Conservation (phyloP, 140 eudicot species). For the Ambrosia hybrid region DNA sequence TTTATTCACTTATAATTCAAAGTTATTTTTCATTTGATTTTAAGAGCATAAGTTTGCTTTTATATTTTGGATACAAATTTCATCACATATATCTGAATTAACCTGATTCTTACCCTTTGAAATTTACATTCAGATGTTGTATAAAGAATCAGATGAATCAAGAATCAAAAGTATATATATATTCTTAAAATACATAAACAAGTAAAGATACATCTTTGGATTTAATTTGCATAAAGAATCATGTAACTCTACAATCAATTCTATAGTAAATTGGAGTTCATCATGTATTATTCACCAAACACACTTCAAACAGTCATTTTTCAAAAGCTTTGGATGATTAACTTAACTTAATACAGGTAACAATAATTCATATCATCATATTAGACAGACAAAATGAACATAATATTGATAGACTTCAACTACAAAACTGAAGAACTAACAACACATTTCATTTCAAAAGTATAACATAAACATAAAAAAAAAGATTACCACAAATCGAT, state of each 20-base stretch:
- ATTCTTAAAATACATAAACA: neutral
- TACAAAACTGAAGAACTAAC: conserved; percentile 36
- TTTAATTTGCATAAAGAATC: neutral
- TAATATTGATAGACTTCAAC: conserved; percentile 12
- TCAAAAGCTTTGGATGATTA: neutral
- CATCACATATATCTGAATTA: no score
- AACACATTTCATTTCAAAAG: conserved; percentile 34
- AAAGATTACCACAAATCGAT: conserved; percentile 41
- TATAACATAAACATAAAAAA: conserved; percentile 18
- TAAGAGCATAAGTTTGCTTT: no score
- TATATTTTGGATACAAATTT: no score
- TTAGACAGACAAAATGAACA: neutral
- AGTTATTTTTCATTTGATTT: no score
- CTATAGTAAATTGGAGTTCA: no score
- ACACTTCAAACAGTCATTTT: neutral
- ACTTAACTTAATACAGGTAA: neutral
- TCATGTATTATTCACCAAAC: no score
- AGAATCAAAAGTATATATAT: no score
- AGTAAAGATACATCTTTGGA: no score
- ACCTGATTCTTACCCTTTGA: no score
- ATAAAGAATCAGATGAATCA: neutral
- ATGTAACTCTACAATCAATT: neutral
- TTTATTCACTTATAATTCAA: no score
- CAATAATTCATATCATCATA: neutral
- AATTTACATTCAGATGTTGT: no score